Evolutionary conservation across 1,284 basidiomycete genomes (phyloP), one percentile per base, ranked within the genome.

Genomic region (Sanghuangporus weigelae): DNA sequence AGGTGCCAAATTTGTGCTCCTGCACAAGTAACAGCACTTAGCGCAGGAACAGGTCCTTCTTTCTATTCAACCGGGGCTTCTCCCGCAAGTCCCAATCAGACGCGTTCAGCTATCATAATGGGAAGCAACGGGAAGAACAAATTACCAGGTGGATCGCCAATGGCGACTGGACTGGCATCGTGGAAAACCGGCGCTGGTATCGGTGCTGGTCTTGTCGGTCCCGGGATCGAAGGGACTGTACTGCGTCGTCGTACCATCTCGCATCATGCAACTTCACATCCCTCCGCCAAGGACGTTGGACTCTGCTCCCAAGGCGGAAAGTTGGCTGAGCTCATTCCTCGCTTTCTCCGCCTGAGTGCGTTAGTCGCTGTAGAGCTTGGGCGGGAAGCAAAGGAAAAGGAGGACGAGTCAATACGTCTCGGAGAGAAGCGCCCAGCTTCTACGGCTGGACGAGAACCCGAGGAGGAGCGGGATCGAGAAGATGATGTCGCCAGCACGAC

Each of bases 291-390:
- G 35, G 65, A 66, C 53, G 61, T 62, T 21, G 65, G 65, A 4
- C 61, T 57, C 8, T 66, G 65, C n/a, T 42, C 65, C 21, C 49
- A 55, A 10, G 65, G 65, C 19, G 65, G 65, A 21, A 87, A 84
- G 67, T 75, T 92, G 7, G 81, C 84, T 16, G 85, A 86, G 68
- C 76, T 92, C 59, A 81, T 92, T 42, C 83, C 86, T 38, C 78
- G 87, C 23, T 93, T 93, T 70, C 73, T 93, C 65, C 79, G 85
- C 59, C 77, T 93, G 46, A 89, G 86, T 26, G 90, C 91, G 40
- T 76, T 92, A 55, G 85, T 91, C 3, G 85, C 87, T 21, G 84
- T 83, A 64, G 88, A 92, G 71, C 78, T 91, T 31, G 89, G 86
- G 14, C 78, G 84, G 39, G 89, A 91, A 69, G 72, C 73, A 14